Evolutionary conservation across 441 rosid species (phyloP), one percentile per base, ranked within the genome.

Genomic region (Erodium trifolium): DNA sequence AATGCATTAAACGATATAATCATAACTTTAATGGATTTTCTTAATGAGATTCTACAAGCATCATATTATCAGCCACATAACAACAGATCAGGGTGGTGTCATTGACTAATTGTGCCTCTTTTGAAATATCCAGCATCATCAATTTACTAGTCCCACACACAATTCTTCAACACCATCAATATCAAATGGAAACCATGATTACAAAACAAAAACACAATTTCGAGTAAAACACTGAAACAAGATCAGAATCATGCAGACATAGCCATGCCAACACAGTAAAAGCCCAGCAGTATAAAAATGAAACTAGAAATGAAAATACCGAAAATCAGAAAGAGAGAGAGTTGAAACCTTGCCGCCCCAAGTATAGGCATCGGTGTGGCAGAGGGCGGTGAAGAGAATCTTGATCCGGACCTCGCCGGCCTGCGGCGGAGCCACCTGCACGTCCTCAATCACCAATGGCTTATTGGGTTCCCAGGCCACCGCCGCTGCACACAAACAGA

Each of bases 311-410:
- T 9, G n/a, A 45, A 45, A 51, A 2, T 13, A 13, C n/a, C 0
- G n/a, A 51, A 17, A n/a, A 51, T 51, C 59, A 51, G 18, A 7
- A 45, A 45, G 8, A 7, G 13, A 45, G 7, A 31, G 5, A 8
- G 39, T 23, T 10, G 19, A 19, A 68, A 91, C 98, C 97, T 93
- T 93, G 71, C 98, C 98, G 72, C 98, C 87, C 98, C 98, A 93
- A 9, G 98, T 91, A 81, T 93, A 91, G 59, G 96, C 96, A 74
- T 93, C 98, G 69, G 98, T 93, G 71, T 91, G 98, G 72, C 98
- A 93, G 37, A 93, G 91, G 73, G 96, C 97, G 3, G 92, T 79
- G 86, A 81, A 93, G 53, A 91, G 86, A 69, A 93, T 86, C 87
- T 86, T 78, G 82, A 91, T 57, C 71, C 98, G 91, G 75, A 93